These are phyloP conservation scores for Dactylellina sp. DNA, from an alignment of 2,329 filamentous ascomycete genomes.

Conservation along the genomic window DNA sequence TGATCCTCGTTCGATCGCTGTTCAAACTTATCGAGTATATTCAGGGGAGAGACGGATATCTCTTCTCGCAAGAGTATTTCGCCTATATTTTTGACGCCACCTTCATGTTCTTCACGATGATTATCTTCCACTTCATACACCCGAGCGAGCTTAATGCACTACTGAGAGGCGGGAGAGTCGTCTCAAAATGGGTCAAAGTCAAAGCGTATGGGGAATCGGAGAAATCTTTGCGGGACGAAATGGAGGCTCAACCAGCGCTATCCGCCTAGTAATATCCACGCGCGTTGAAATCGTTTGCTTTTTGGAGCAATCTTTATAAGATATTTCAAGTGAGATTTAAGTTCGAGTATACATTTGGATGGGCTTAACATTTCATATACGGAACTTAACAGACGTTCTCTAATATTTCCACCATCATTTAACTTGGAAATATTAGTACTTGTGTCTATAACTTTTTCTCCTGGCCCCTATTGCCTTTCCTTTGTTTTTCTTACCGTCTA, in stretches of 20 bases:
- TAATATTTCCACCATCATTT: too few species aligned
- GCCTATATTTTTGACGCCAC: conserved; percentile 67
- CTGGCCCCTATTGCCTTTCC: too few species aligned
- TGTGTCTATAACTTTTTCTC: too few species aligned
- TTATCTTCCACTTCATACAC: conserved; percentile 63
- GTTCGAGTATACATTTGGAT: too few species aligned
- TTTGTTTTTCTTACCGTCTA: too few species aligned
- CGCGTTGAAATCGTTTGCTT: too few species aligned
- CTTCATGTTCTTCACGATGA: conserved; percentile 65
- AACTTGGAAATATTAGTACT: too few species aligned
- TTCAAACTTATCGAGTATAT: conserved; percentile 68
- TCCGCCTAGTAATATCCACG: too few species aligned
- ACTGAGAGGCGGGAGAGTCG: conserved; percentile 11
- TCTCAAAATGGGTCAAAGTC: background rate
- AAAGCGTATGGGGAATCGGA: conserved; percentile 1
- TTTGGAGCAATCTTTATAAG: too few species aligned
- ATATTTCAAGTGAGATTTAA: too few species aligned
- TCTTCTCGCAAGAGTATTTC: conserved; percentile 66
- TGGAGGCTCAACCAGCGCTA: background rate
- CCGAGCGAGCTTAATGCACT: conserved; percentile 60
- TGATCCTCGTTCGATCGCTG: conserved; percentile 67
- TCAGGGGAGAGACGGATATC: conserved; percentile 65
- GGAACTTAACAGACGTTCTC: too few species aligned
- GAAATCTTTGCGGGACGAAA: background rate
- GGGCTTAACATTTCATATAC: too few species aligned